Percentiles rank a stretch among this genome's conserved stretches.
Conservation (phyloP, 495 filamentous ascomycete genomes). For the Astrothelium subdiscretum region DNA sequence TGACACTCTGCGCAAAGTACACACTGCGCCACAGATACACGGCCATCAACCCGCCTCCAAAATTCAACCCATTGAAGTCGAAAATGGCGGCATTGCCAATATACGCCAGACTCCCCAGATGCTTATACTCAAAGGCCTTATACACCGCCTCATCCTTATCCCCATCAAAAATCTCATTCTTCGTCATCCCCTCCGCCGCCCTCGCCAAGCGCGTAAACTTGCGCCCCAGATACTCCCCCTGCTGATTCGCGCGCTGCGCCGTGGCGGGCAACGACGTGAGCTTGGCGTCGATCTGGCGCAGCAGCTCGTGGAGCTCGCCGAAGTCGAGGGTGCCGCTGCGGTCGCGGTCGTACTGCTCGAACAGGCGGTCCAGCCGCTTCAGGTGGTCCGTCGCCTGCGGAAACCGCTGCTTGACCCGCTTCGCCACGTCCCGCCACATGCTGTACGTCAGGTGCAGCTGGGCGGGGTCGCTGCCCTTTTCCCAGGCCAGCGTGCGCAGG, state of each 20-base stretch:
- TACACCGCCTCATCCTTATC: conserved; percentile 89
- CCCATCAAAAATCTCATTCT: conserved; percentile 75
- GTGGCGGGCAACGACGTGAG: conserved; percentile 38
- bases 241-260: conserved; percentile 95
- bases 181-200: conserved; percentile 58
- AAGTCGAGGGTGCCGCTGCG: conserved; percentile 88
- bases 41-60: conserved; percentile 77
- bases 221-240: conserved; percentile 82
- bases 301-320: conserved; percentile 75
- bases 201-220: conserved; percentile 91
- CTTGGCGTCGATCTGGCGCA: conserved; percentile 50
- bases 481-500: conserved; percentile 81
- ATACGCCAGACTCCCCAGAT: conserved; percentile 87
- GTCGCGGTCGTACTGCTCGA: conserved; percentile 85
- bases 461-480: conserved; percentile 79
- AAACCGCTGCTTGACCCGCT: conserved; percentile 74
- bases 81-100: conserved; percentile 95
- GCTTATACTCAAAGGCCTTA: conserved; percentile 90
- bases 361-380: conserved; percentile 76
- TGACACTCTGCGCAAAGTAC: conserved; percentile 97
- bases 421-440: conserved; percentile 79
- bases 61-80: conserved; percentile 66
- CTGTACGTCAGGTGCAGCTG: conserved; percentile 68
- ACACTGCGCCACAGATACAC: conserved; percentile 95
- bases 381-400: conserved; percentile 90